A percentile compares a stretch with the other conserved stretches of the same genome.
Evolutionary conservation across 371 early-diverging fungal genomes (phyloP).

Genomic region (Umbelopsis sp.): DNA sequence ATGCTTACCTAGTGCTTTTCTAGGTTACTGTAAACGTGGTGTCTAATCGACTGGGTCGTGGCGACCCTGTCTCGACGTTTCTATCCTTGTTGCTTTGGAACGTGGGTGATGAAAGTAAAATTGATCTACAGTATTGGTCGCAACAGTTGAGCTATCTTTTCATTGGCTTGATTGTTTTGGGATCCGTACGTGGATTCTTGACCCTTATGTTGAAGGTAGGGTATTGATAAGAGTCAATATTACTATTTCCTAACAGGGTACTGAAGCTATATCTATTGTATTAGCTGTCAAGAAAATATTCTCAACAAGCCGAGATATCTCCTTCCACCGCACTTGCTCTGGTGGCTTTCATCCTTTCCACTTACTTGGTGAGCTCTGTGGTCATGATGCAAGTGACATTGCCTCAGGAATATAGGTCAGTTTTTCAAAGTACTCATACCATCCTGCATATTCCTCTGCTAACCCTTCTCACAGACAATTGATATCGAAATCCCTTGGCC

Average conservation of each 20-base stretch:
- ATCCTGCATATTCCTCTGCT: no score
- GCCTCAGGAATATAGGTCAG: constrained; percentile 71
- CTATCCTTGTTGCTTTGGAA: constrained; percentile 73
- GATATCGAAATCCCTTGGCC: constrained; percentile 76
- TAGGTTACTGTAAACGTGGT: constrained; percentile 81
- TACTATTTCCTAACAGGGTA: no score
- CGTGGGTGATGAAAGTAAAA: constrained; percentile 43
- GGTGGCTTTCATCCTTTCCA: constrained; percentile 88
- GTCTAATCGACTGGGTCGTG: constrained; percentile 71
- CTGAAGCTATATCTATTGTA: neutral
- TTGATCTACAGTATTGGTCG: constrained; percentile 84
- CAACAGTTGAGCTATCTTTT: constrained; percentile 92
- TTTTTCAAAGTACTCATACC: no score
- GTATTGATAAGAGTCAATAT: neutral
- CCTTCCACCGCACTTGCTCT: constrained; percentile 75
- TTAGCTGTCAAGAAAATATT: constrained; percentile 67
- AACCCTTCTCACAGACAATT: constrained; percentile 53
- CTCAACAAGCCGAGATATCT: constrained; percentile 58
- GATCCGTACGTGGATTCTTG: constrained; percentile 85
- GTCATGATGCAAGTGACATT: constrained; percentile 90
- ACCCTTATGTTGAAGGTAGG: constrained; percentile 76
- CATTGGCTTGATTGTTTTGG: constrained; percentile 86
- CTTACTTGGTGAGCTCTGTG: constrained; percentile 89
- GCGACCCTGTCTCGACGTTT: constrained; percentile 86
- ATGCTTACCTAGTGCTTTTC: neutral